A percentile compares a stretch with the other conserved stretches of the same genome.
These are phyloP conservation scores for Protomyces pachydermus DNA, from an alignment of 1,139 yeast species.

Conservation along the genomic window DNA sequence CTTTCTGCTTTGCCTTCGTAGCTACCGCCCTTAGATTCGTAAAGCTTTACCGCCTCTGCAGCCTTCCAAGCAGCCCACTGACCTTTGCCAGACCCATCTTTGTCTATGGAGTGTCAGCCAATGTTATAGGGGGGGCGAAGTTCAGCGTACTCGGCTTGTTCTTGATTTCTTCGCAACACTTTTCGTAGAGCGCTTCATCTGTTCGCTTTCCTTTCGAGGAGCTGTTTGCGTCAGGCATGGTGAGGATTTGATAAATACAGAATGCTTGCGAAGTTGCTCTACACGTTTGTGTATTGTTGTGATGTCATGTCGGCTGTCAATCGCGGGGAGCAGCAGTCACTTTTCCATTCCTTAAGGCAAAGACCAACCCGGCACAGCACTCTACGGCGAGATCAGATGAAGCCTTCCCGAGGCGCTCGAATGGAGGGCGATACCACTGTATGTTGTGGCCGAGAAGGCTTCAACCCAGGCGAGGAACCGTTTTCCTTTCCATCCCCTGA, in stretches of 20 bases:
- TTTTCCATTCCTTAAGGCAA: no score
- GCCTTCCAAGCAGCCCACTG: constrained; percentile 26
- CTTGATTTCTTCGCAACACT: constrained; percentile 22
- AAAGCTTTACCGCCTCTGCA: constrained; percentile 24
- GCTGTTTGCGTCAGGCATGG: constrained; percentile 21
- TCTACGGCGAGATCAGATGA: background rate
- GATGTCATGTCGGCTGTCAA: no score
- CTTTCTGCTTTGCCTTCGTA: constrained; percentile 23
- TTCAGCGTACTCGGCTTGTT: constrained; percentile 14
- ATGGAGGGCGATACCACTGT: constrained; percentile 13
- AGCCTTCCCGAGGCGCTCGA: constrained; percentile 21
- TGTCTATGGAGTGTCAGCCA: background rate
- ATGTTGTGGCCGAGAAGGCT: background rate
- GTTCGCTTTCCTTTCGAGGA: constrained; percentile 23
- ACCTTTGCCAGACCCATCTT: constrained; percentile 22
- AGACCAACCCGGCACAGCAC: no score
- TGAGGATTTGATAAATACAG: background rate
- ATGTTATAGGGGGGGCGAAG: background rate
- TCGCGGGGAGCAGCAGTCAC: no score
- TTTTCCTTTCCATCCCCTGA: constrained; percentile 10
- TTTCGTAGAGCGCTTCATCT: constrained; percentile 22
- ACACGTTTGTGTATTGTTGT: no score
- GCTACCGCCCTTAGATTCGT: constrained; percentile 21
- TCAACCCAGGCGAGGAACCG: background rate
- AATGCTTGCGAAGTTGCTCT: no score